These are phyloP conservation scores for Cladophialophora yegresii DNA, from an alignment of 2,329 filamentous ascomycete genomes.

Conservation along the genomic window DNA sequence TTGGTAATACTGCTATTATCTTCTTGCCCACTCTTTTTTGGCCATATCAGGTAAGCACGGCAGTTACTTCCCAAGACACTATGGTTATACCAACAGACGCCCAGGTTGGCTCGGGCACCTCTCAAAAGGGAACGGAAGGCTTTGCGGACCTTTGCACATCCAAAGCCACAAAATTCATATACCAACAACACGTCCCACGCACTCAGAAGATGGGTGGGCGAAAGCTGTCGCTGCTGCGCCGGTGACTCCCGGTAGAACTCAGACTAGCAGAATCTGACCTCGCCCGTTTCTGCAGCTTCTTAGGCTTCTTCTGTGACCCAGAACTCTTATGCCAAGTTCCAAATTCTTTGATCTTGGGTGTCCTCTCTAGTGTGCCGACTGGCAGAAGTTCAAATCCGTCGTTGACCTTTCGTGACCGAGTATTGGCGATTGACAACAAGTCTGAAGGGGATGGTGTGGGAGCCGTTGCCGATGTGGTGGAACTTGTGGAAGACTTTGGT, in stretches of 20 bases:
- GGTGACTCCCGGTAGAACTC: conserved; percentile 23
- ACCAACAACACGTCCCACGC: conserved; percentile 18
- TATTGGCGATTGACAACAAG: conserved; percentile 29
- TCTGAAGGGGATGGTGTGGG: conserved; percentile 17
- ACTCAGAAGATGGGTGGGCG: conserved; percentile 25
- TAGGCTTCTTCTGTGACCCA: conserved; percentile 21
- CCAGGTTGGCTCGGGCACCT: conserved; percentile 6
- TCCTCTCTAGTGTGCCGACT: conserved; percentile 31
- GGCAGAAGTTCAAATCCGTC: conserved; percentile 35
- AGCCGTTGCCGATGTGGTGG: conserved; percentile 15
- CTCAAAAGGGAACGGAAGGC: conserved; percentile 10
- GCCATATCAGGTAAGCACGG: neutral
- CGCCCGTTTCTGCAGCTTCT: conserved; percentile 29
- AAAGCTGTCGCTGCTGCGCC: conserved; percentile 23
- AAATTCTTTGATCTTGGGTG: conserved; percentile 28
- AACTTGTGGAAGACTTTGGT: conserved; percentile 29
- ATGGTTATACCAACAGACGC: conserved; percentile 20
- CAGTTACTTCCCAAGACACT: conserved; percentile 14
- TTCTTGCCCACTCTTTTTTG: neutral
- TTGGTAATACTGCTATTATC: neutral
- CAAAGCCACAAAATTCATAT: conserved; percentile 26
- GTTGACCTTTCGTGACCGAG: conserved; percentile 30
- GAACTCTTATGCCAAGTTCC: conserved; percentile 22
- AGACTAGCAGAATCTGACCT: conserved; percentile 26
- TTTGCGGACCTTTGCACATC: conserved; percentile 12